phyloP scores from a whole-genome alignment of 257 asterid species.

The Craterostigma plantagineum region DNA sequence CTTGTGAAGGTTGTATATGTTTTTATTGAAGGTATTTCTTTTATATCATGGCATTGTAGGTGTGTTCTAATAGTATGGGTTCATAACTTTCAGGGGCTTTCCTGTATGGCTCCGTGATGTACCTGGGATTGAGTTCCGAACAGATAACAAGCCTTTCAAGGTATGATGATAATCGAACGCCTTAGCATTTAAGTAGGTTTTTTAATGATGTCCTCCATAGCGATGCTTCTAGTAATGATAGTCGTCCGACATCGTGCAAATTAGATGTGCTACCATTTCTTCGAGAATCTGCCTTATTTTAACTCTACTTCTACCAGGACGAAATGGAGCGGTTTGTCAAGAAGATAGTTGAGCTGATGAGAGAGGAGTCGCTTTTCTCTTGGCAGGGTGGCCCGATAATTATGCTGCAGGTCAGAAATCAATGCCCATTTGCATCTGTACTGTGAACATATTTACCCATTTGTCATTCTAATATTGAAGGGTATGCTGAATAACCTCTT shows the following conservation, averaged over 20 bases:
- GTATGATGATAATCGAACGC: conserved; percentile 17
- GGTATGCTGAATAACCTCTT: too few species aligned
- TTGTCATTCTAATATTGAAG: conserved; percentile 2
- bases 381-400: conserved; percentile 99
- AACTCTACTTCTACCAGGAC: conserved; percentile 51
- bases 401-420: conserved; percentile 50
- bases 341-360: conserved; percentile 78
- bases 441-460: conserved; percentile 1
- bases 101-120: conserved; percentile 97
- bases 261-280: too few species aligned
- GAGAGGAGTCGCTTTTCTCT: conserved; percentile 53
- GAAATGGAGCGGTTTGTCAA: conserved; percentile 88
- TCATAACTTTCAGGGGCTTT: conserved; percentile 51
- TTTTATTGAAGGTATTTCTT: too few species aligned
- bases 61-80: neutral
- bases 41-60: too few species aligned
- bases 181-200: conserved; percentile 6
- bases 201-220: conserved; percentile 1
- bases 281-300: too few species aligned
- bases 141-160: conserved; percentile 81
- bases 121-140: conserved; percentile 87
- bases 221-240: too few species aligned
- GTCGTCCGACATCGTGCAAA: too few species aligned
- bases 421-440: conserved; percentile 10
- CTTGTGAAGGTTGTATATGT: too few species aligned